Evolutionary conservation across 2,329 filamentous ascomycete species (phyloP), one percentile per base, ranked within the genome.

Genomic region (Diaporthe sp.): DNA sequence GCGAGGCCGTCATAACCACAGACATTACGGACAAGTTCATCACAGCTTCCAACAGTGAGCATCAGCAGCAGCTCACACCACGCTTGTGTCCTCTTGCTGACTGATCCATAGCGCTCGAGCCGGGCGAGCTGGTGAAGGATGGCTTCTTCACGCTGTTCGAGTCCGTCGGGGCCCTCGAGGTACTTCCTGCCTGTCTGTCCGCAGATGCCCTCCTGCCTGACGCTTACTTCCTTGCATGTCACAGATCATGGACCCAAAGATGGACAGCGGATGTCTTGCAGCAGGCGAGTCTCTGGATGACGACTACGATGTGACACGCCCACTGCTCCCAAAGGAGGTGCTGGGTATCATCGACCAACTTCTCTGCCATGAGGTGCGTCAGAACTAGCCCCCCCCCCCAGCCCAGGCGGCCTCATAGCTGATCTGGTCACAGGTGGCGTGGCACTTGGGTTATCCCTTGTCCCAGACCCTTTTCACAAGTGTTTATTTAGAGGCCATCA

Each of bases 221-320:
- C 30, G 65, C 70, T 75, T 50, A 76, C 44, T 39, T 13, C 47
- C n/a, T 55, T 12, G 17, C 1, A 27, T 59, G 42, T 66, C 72
- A 35, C 79, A 99, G 97, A 98, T 99, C 79, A 98, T 98, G 94
- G 97, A 99, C 81, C 92, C 94, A 1, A 99, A 98, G 84, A 99
- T 99, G 97, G 97, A 99, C 83, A 98, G 95, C 81, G 97, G 97
- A 37, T 95, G 93, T 77, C 87, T 97, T 9, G 88, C 91, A 27
- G 91, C 93, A 10, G 94, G 92, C 39, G 94, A 98, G 80, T 91
- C 92, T n/a, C 89, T 96, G 44, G 94, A 97, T 75, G 93, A 96
- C 76, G 89, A 94, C 68, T 97, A 96, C 82, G 93, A 98, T 80
- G 90, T 95, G 53, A 86, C 90, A 56, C 87, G 88, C 61, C 86